phyloP scores from a whole-genome alignment of 208 protist species.

The Trichomonas gallinae region DNA sequence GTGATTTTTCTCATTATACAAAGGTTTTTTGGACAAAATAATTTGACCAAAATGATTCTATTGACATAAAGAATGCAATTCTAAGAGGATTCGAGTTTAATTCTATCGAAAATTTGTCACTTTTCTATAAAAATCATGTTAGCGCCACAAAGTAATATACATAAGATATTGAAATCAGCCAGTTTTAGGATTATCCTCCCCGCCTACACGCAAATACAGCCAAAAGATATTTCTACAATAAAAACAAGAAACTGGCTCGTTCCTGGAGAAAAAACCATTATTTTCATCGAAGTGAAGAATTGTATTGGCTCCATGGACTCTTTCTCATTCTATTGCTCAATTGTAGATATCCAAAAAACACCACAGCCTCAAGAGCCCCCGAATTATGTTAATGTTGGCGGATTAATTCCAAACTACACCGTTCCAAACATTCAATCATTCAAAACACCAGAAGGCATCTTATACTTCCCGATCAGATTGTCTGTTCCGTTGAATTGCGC shows the following conservation, averaged over 20 bases:
- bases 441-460: not conserved
- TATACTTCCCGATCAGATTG: not conserved
- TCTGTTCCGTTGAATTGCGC: not conserved
- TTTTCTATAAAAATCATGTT: not conserved
- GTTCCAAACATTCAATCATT: not conserved
- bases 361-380: not conserved
- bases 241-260: not conserved
- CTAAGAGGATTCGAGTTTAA: too few relatives aligned
- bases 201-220: not conserved
- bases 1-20: too few relatives aligned
- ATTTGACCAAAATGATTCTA: too few relatives aligned
- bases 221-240: not conserved
- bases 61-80: too few relatives aligned
- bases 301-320: not conserved
- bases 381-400: not conserved
- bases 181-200: not conserved
- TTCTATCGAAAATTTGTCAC: too few relatives aligned
- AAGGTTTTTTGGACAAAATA: too few relatives aligned
- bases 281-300: not conserved
- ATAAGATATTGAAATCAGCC: not conserved
- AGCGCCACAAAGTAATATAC: not conserved
- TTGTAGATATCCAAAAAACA: not conserved
- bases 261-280: not conserved
- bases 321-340: not conserved
- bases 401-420: not conserved